phyloP scores from a whole-genome alignment of 1,139 yeast species.

The Wickerhamomyces sp. region DNA sequence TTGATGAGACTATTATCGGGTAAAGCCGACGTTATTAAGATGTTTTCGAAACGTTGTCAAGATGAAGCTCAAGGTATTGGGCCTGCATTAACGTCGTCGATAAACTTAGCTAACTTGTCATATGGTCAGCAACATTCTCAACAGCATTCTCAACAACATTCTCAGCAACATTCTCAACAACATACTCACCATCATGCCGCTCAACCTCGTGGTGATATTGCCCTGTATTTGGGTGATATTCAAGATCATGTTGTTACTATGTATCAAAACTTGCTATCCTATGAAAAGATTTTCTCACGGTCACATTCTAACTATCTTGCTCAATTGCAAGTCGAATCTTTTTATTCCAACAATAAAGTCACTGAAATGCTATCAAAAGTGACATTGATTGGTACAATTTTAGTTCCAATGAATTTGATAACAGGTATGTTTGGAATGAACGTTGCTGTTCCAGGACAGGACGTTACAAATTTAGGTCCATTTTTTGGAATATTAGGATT shows the following conservation, averaged over 20 bases:
- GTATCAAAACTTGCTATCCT: conserved; percentile 85
- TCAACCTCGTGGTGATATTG: conserved; percentile 79
- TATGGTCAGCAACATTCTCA: conserved; percentile 8
- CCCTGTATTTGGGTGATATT: conserved; percentile 89
- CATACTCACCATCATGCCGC: conserved; percentile 27
- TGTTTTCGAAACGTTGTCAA: conserved; percentile 95
- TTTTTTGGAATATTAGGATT: conserved; percentile 64
- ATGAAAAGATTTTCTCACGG: conserved; percentile 88
- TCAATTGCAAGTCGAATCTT: conserved; percentile 88
- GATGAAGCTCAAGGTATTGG: conserved; percentile 44
- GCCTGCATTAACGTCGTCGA: conserved; percentile 32
- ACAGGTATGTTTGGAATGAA: conserved; percentile 98
- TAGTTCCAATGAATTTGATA: conserved; percentile 84
- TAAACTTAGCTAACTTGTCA: conserved; percentile 29
- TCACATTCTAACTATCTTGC: conserved; percentile 92
- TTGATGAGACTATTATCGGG: conserved; percentile 86
- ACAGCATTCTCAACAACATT: conserved; percentile 8
- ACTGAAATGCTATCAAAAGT: conserved; percentile 87
- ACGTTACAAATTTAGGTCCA: conserved; percentile 44
- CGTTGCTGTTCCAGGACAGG: conserved; percentile 78
- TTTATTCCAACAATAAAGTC: conserved; percentile 76
- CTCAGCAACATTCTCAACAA: conserved; percentile 1
- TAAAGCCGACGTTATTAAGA: conserved; percentile 94
- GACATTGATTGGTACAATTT: conserved; percentile 83
- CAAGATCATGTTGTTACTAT: conserved; percentile 96